phyloP scores from a whole-genome alignment of 257 asterid species.

The Salvia rosmarinus region DNA sequence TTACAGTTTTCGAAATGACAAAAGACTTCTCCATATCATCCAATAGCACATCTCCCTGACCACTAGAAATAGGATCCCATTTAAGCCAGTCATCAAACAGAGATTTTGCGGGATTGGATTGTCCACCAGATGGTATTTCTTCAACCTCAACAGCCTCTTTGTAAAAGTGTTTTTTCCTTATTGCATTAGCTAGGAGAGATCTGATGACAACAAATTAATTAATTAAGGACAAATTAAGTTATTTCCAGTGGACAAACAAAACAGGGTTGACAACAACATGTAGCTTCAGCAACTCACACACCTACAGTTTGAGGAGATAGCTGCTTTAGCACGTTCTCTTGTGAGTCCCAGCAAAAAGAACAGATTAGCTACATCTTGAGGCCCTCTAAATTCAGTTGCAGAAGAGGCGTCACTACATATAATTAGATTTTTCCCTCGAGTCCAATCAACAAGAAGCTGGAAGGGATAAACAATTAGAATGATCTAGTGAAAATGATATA shows the following conservation, averaged over 20 bases:
- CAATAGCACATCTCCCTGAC: slow-evolving; percentile 83
- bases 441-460: slow-evolving; percentile 95
- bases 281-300: slow-evolving; percentile 36
- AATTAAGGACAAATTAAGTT: slow-evolving; percentile 1
- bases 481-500: slow-evolving; percentile 5
- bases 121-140: slow-evolving; percentile 52
- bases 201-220: slow-evolving; percentile 45
- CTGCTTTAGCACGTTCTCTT: slow-evolving; percentile 77
- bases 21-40: slow-evolving; percentile 85
- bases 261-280: neutral
- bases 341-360: slow-evolving; percentile 68
- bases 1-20: slow-evolving; percentile 44
- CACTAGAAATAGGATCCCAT: slow-evolving; percentile 96
- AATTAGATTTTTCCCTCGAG: slow-evolving; percentile 79
- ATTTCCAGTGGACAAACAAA: neutral
- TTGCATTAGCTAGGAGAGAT: slow-evolving; percentile 67
- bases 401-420: slow-evolving; percentile 78
- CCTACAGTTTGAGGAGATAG: slow-evolving; percentile 90
- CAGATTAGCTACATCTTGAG: slow-evolving; percentile 82
- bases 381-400: slow-evolving; percentile 82
- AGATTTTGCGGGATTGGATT: slow-evolving; percentile 39
- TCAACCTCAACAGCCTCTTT: slow-evolving; percentile 85
- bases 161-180: slow-evolving; percentile 67
- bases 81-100: slow-evolving; percentile 68
- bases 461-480: slow-evolving; percentile 35